Conservation (phyloP, 176 grass and related monocot species). For the Eleusine coracana region DNA sequence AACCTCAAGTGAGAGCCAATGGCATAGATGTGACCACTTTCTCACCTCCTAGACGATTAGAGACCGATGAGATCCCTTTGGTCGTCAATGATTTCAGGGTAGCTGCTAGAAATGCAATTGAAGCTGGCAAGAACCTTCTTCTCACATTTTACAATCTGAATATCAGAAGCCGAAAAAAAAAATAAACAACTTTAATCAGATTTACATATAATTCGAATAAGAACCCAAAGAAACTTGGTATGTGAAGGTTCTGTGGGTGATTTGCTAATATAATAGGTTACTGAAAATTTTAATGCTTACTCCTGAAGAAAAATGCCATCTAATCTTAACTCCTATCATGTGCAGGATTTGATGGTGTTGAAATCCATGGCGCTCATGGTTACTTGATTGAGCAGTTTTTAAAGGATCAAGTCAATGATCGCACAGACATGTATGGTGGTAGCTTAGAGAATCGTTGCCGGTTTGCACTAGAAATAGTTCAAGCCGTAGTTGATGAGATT, state of each 20-base stretch:
- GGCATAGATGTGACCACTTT: slow-evolving; percentile 36
- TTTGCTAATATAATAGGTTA: background rate
- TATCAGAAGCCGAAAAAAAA: background rate
- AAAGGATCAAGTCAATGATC: slow-evolving; percentile 75
- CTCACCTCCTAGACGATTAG: slow-evolving; percentile 51
- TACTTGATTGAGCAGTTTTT: slow-evolving; percentile 89
- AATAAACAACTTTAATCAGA: background rate
- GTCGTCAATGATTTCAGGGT: slow-evolving; percentile 61
- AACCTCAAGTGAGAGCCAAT: slow-evolving; percentile 42
- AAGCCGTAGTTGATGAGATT: slow-evolving; percentile 69
- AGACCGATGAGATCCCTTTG: slow-evolving; percentile 52
- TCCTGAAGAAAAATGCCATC: background rate
- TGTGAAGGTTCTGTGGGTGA: background rate
- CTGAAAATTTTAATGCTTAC: slow-evolving; percentile 1
- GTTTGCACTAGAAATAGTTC: slow-evolving; percentile 67
- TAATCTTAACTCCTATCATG: slow-evolving; percentile 2
- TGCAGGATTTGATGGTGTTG: slow-evolving; percentile 87
- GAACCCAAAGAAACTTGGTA: background rate
- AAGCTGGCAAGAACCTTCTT: slow-evolving; percentile 50
- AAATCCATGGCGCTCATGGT: slow-evolving; percentile 79
- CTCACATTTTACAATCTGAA: background rate
- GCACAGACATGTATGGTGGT: slow-evolving; percentile 67
- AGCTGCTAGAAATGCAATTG: slow-evolving; percentile 69
- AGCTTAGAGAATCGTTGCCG: slow-evolving; percentile 74
- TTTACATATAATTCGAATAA: slow-evolving; percentile 1